phyloP scores from a whole-genome alignment of 2,329 filamentous ascomycete species.

The Kalaharituber pfeilii region DNA sequence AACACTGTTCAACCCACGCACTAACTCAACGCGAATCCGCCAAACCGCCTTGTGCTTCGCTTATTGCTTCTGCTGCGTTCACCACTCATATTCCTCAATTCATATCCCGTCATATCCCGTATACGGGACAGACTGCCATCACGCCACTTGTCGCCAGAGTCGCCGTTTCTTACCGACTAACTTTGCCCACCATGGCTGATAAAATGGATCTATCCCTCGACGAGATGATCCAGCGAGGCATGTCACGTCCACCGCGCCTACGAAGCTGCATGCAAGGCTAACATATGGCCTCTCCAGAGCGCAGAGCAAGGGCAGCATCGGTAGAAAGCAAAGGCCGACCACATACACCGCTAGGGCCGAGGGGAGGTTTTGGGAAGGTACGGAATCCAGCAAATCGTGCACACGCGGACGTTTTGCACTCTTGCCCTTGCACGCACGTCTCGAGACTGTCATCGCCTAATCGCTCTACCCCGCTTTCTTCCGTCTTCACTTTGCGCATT shows the following conservation, averaged over 20 bases:
- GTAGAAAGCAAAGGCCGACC: neutral
- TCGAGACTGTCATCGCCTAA: too few species aligned
- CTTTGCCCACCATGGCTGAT: neutral
- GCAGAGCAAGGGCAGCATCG: neutral
- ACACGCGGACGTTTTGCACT: slow-evolving; percentile 9
- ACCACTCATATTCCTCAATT: neutral
- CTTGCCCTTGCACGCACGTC: too few species aligned
- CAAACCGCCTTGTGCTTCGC: neutral
- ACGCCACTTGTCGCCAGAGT: too few species aligned
- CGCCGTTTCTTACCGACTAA: neutral
- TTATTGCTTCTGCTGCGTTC: too few species aligned
- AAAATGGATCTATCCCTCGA: slow-evolving; percentile 1
- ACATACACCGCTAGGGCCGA: neutral
- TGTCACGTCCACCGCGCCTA: neutral
- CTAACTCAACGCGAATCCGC: neutral
- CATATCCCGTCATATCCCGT: too few species aligned
- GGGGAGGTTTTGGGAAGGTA: slow-evolving; percentile 16
- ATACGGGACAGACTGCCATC: too few species aligned
- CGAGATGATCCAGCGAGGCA: slow-evolving; percentile 1
- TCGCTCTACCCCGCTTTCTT: neutral
- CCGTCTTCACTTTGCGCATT: neutral
- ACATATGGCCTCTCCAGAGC: neutral
- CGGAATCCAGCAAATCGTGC: slow-evolving; percentile 3
- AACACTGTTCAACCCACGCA: neutral
- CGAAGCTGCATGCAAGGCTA: neutral